phyloP scores from a whole-genome alignment of 805 yeast genomes.

The Lachancea dasiensis region DNA sequence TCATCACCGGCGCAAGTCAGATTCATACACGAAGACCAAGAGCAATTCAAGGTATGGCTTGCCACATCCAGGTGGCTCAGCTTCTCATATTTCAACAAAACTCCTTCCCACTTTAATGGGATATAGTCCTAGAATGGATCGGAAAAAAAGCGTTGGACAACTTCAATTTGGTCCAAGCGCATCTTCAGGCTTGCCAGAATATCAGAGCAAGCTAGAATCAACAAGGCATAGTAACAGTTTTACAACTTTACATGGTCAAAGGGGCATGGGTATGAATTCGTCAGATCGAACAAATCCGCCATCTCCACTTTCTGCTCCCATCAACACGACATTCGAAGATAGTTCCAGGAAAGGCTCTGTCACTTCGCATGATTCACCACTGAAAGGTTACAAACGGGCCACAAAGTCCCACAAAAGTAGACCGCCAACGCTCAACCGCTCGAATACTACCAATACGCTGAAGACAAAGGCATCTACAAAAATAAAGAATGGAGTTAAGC shows the following conservation, averaged over 20 bases:
- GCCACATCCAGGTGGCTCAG: constrained; percentile 6
- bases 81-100: constrained; percentile 10
- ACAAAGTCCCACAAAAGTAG: constrained; percentile 2
- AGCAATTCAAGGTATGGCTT: constrained; percentile 4
- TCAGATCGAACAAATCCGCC: constrained; percentile 7
- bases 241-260: constrained; percentile 6
- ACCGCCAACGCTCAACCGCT: neutral
- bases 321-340: constrained; percentile 1
- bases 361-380: constrained; percentile 9
- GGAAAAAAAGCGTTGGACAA: constrained; percentile 21
- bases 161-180: constrained; percentile 4
- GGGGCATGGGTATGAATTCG: constrained; percentile 1
- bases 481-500: constrained; percentile 1
- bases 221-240: constrained; percentile 8
- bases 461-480: constrained; percentile 1
- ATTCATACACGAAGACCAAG: constrained; percentile 10
- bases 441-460: neutral
- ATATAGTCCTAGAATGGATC: constrained; percentile 14
- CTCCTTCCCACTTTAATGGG: constrained; percentile 11
- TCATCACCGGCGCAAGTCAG: constrained; percentile 13
- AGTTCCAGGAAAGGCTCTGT: constrained; percentile 6
- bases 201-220: constrained; percentile 1
- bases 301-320: constrained; percentile 10
- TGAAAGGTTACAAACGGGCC: constrained; percentile 6
- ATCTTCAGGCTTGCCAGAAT: neutral